Conservation (phyloP, 225 moss, liverwort and hornwort genomes). For the Takakia lepidozioides region DNA sequence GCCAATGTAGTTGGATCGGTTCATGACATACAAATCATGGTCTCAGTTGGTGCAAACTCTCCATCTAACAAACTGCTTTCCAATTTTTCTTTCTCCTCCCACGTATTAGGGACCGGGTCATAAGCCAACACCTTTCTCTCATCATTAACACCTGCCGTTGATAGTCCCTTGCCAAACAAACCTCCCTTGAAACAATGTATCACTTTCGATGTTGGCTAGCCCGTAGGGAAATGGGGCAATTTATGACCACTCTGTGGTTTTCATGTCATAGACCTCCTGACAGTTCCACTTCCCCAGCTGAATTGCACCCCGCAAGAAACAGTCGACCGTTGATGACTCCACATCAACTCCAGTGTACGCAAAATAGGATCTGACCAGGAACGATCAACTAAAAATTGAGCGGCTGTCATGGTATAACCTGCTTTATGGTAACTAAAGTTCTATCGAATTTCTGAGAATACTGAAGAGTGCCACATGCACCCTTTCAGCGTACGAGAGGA, state of each 20-base stretch:
- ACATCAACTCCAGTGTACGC: too few species aligned
- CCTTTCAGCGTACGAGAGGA: too few species aligned
- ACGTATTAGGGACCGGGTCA: conserved; percentile 21
- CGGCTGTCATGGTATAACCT: too few species aligned
- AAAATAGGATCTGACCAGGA: conserved; percentile 33
- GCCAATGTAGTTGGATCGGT: conserved; percentile 38
- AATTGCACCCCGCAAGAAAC: conserved; percentile 32
- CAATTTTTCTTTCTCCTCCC: conserved; percentile 35
- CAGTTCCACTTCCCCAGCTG: conserved; percentile 22
- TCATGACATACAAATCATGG: conserved; percentile 27
- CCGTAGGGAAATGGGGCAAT: conserved; percentile 37
- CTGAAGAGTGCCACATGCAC: too few species aligned
- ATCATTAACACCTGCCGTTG: conserved; percentile 16
- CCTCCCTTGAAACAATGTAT: conserved; percentile 30
- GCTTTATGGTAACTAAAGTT: too few species aligned
- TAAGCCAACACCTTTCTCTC: conserved; percentile 35
- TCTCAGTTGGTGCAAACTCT: conserved; percentile 30
- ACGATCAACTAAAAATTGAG: too few species aligned
- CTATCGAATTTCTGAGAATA: too few species aligned
- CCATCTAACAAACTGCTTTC: conserved; percentile 31
- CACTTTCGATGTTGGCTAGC: conserved; percentile 38
- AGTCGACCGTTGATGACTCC: conserved; percentile 29
- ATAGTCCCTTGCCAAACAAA: conserved; percentile 32
- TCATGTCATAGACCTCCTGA: conserved; percentile 31
- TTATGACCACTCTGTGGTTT: conserved; percentile 23